Evolutionary conservation across 169 alveolate species (phyloP).

Genomic region (Plasmodium inui): DNA sequence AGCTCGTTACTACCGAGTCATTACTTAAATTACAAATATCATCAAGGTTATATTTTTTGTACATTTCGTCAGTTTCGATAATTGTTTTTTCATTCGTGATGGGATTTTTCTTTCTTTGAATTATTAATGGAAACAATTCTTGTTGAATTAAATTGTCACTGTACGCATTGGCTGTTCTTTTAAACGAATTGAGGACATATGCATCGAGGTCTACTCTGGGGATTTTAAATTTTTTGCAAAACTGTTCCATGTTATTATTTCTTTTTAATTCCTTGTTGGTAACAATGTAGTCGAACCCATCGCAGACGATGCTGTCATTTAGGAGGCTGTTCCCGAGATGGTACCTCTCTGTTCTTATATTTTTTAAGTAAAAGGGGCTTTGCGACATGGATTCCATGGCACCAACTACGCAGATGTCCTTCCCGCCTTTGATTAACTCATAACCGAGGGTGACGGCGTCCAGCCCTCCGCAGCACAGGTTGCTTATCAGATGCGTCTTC

Average conservation of each 20-base stretch:
- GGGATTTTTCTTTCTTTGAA: conserved; percentile 57
- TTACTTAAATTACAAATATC: conserved; percentile 65
- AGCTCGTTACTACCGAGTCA: conserved; percentile 42
- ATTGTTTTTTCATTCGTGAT: conserved; percentile 1
- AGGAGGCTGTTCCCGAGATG: conserved; percentile 77
- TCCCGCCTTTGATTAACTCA: conserved; percentile 76
- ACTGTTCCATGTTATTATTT: conserved; percentile 66
- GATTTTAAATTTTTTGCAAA: conserved; percentile 70
- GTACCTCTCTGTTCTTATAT: conserved; percentile 76
- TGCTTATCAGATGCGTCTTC: conserved; percentile 68
- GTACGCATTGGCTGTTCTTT: conserved; percentile 79
- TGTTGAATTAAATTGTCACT: conserved; percentile 81
- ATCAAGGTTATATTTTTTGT: conserved; percentile 51
- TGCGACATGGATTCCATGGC: conserved; percentile 80
- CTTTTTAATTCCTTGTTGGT: conserved; percentile 52
- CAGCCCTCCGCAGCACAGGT: conserved; percentile 81
- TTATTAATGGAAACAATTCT: conserved; percentile 78
- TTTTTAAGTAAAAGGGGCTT: conserved; percentile 79
- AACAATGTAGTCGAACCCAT: conserved; percentile 66
- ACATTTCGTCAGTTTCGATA: conserved; percentile 37
- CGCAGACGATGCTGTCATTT: conserved; percentile 76
- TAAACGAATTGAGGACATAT: conserved; percentile 77
- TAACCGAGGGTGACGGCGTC: conserved; percentile 76
- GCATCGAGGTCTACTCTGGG: conserved; percentile 78
- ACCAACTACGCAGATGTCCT: conserved; percentile 78